Evolutionary conservation across 768 basidiomycete genomes (phyloP), one percentile per base, ranked within the genome.

Genomic region (Aureoboletus auriporus): DNA sequence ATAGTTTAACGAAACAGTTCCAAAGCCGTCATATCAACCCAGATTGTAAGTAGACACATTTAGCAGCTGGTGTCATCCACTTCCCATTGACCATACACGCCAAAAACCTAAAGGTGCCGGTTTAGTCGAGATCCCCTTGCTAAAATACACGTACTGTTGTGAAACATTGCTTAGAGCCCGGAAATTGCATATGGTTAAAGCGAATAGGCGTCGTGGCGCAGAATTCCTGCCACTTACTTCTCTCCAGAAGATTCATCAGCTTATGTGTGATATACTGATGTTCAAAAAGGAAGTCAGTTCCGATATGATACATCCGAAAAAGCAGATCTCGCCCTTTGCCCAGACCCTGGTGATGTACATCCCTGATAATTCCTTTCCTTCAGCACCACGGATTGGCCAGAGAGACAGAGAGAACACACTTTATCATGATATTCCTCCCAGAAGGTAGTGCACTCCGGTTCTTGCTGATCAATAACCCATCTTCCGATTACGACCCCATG

Each of bases 171-270:
- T 58, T 46, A 0, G 56, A 52, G 33, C 64, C 49, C 0, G 39
- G 38, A 16, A 68, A 70, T 13, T 63, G 44, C 48, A 54, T 37
- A 0, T 54, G 31, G 12, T 48, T 36, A 40, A 69, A 64, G n/a
- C 23, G n/a, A 10, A 47, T 44, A 1, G 69, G 69, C 0, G 69
- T 71, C 2, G 69, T 67, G 1, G 66, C 65, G 42, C 68, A 69
- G 47, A 71, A 68, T 13, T 63, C 58, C 12, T 40, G 50, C 68
- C 67, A 70, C n/a, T 68, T 55, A 16, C 52, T 47, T 6, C 55
- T 49, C 8, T 42, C 6, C 0, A 59, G 66, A 11, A 70, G 45
- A 33, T 65, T 58, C 42, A 52, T 50, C 6, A 71, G 44, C 17
- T 56, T 58, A 6, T 64, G 58, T 12, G 62, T 58, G 31, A 64